Evolutionary conservation across 176 grass and related monocot genomes (phyloP).

Genomic region (Oryza meyeriana): DNA sequence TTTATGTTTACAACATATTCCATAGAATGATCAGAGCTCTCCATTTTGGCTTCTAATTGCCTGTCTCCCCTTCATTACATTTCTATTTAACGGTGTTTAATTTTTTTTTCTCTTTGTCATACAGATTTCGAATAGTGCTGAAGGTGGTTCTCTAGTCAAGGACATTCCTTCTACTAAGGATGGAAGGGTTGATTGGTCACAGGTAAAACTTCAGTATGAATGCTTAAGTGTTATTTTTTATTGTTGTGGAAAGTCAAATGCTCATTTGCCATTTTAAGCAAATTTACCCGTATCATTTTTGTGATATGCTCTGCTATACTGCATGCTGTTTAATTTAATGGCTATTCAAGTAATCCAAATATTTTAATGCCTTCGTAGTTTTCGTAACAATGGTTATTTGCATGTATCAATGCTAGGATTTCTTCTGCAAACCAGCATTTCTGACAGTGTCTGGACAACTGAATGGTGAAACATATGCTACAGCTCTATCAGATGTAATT

Average conservation of each 20-base stretch:
- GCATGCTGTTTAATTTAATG: slow-evolving; percentile 23
- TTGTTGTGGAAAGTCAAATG: background rate
- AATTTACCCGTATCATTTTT: slow-evolving; percentile 13
- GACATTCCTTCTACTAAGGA: slow-evolving; percentile 84
- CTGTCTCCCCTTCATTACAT: background rate
- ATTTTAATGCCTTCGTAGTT: slow-evolving; percentile 11
- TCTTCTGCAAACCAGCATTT: slow-evolving; percentile 99
- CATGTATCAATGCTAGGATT: slow-evolving; percentile 64
- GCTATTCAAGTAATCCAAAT: slow-evolving; percentile 20
- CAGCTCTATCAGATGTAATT: slow-evolving; percentile 91
- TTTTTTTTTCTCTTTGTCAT: slow-evolving; percentile 43
- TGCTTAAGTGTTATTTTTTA: background rate
- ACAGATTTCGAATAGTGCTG: slow-evolving; percentile 75
- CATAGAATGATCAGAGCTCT: background rate
- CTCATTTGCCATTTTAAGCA: background rate
- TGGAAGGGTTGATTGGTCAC: slow-evolving; percentile 94
- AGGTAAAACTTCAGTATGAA: slow-evolving; percentile 52
- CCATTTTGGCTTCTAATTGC: slow-evolving; percentile 23
- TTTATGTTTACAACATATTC: background rate
- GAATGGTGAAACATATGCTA: slow-evolving; percentile 94
- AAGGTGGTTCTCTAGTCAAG: slow-evolving; percentile 60
- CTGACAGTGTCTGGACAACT: slow-evolving; percentile 95
- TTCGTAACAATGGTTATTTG: slow-evolving; percentile 27
- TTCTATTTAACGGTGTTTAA: background rate
- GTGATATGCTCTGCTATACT: slow-evolving; percentile 7